Base-by-base conservation (phyloP, 2,329 filamentous ascomycete species). In the Zalaria obscura region DNA sequence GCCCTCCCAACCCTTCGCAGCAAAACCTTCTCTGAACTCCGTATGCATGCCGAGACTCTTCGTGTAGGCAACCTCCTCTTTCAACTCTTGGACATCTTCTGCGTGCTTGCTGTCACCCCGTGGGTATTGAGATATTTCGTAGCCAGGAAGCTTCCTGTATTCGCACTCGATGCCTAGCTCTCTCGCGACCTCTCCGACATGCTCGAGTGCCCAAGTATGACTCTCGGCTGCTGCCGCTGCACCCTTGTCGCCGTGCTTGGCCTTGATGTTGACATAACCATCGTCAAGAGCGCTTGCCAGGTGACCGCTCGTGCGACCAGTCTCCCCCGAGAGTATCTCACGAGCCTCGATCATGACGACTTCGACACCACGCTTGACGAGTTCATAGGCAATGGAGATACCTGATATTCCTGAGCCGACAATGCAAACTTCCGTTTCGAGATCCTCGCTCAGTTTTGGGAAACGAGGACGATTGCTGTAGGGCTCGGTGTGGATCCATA, bases 151-250 rank as follows among this genome's bases (percentile, higher is more conserved):
- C 31, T 56, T 56, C 5, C 72, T 65, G 50, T 73, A 76, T 47
- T 75, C 72, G 54, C 73, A 76, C 0, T 75, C 69, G 28, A 76
- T 70, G 3, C 62, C 64, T 4, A 74, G 57, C 45, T 68, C 52
- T 42, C 61, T 57, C 0, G 65, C 57, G 2, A 76, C 58, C 43
- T 75, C 64, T 0, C 69, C 72, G 0, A 76, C 61, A 0, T 62
- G 63, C 25, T 70, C 60, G 7, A 74, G 48, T 0, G 71, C 73
- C 67, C 70, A 76, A 0, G 61, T 59, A 42, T 76, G 72, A 26
- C 69, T 73, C 10, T 76, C 69, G 0, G 69, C 71, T 0, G 70
- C 70, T 1, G 57, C 48, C 42, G 60, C 61, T 0, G 72, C 71
- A 1, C 69, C 69, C 0, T 63, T 55, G 18, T 65, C 53, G 0